Evolutionary conservation across 2,329 filamentous ascomycete genomes (phyloP), one percentile per base, ranked within the genome.

Genomic region (Colletotrichum higginsianum): DNA sequence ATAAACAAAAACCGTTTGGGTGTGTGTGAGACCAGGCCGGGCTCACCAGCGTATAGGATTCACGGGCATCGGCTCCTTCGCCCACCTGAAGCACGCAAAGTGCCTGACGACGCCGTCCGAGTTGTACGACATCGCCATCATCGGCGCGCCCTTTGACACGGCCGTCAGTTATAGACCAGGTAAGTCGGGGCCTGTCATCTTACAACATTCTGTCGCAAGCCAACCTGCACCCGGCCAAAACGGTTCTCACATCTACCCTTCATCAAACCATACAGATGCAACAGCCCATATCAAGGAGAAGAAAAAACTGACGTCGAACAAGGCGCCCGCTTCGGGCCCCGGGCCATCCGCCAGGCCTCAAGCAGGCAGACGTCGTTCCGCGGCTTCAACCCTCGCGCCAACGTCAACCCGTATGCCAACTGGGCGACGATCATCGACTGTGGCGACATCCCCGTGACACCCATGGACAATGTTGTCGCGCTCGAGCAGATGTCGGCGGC

Each of bases 341-440:
- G 94, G 55, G 94, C 94, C 52, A 98, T 98, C 78, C 92, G 95
- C 67, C 91, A 93, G 49, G 95, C 94, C 50, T 96, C 94, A 42
- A 88, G 92, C 9, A 91, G 95, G 23, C 95, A 98, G 82, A 94
- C 92, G 16, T 88, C 91, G 3, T 94, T 93, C 80, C 90, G 94
- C 52, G 93, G 92, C 78, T 84, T 93, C 87, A 98, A 98, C 82
- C 89, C 93, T 2, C 91, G 94, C 26, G 94, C 94, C 2, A 88
- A 87, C 49, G 88, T 98, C 75, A 98, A 98, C 81, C 94, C 95
- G 0, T 98, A 96, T 83, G 85, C 86, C 50, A 92, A 88, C 66
- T 96, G 93, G 92, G 93, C 93, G 0, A 90, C 85, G 49, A 90
- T 98, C 71, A 85, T 96, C 61, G 95, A 98, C 84, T 98, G 95